Conservation (phyloP, 768 basidiomycete genomes). For the Lentinula guzmanii region DNA sequence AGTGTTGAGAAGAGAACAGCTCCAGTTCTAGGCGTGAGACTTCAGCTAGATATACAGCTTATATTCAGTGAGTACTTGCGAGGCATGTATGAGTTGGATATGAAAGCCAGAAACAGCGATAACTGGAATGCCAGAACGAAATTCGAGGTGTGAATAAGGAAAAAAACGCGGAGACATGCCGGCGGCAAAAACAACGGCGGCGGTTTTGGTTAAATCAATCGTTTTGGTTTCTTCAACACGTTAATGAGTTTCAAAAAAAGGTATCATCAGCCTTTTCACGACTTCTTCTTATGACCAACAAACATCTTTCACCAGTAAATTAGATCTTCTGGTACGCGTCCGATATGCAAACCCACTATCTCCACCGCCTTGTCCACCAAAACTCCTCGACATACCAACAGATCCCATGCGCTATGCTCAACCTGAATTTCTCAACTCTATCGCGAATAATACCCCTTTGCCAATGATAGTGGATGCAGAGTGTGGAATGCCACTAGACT, state of each 20-base stretch:
- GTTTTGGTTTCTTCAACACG: background rate
- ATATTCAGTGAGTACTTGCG: constrained; percentile 31
- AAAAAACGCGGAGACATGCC: constrained; percentile 1
- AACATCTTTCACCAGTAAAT: constrained; percentile 40
- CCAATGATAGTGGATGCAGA: constrained; percentile 98
- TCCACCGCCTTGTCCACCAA: constrained; percentile 94
- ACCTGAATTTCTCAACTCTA: constrained; percentile 75
- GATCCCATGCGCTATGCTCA: constrained; percentile 82
- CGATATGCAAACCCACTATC: constrained; percentile 94
- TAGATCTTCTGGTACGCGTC: constrained; percentile 89
- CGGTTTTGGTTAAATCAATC: background rate
- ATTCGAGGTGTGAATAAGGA: constrained; percentile 2
- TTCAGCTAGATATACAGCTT: constrained; percentile 1
- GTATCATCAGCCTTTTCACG: constrained; percentile 10
- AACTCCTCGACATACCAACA: constrained; percentile 88
- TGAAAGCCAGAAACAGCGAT: constrained; percentile 55
- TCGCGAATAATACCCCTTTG: constrained; percentile 75
- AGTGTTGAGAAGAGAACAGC: constrained; percentile 39
- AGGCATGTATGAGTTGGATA: constrained; percentile 51
- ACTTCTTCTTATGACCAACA: constrained; percentile 18
- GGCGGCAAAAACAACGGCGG: background rate
- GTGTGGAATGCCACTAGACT: constrained; percentile 92
- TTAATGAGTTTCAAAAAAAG: constrained; percentile 56
- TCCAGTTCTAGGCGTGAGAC: constrained; percentile 41
- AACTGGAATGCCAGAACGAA: constrained; percentile 14